phyloP scores from a whole-genome alignment of 208 protist species.

The Naegleria gruberi region DNA sequence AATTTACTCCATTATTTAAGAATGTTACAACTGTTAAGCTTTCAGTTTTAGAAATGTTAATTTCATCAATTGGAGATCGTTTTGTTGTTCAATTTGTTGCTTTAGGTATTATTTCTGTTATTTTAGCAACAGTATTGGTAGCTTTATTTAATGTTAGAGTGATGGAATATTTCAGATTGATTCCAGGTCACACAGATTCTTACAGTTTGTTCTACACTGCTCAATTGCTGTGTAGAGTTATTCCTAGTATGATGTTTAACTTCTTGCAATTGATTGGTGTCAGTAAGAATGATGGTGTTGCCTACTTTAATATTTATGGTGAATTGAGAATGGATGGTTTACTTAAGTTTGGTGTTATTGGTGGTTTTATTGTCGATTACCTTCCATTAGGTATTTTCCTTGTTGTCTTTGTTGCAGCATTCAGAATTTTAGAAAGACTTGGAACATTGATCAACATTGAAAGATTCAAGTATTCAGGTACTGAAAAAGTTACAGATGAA shows the following conservation, averaged over 20 bases:
- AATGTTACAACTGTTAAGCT: neutral
- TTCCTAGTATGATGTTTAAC: neutral
- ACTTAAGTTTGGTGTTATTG: neutral
- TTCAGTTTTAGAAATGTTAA: neutral
- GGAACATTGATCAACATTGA: neutral
- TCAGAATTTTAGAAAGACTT: neutral
- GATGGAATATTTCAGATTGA: neutral
- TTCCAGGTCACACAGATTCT: neutral
- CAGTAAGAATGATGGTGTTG: neutral
- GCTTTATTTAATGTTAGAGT: neutral
- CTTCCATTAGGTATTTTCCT: neutral
- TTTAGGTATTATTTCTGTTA: neutral
- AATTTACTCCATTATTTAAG: neutral
- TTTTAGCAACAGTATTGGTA: neutral
- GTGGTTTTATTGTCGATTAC: neutral
- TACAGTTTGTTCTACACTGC: neutral
- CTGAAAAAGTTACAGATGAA: neutral
- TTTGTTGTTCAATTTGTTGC: neutral
- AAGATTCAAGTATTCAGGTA: neutral
- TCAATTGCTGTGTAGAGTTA: neutral
- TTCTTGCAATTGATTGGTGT: slow-evolving; percentile 6
- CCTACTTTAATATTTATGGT: neutral
- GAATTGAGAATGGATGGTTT: neutral
- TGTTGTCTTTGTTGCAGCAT: neutral
- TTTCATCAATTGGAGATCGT: neutral